Base-by-base conservation (phyloP, 768 basidiomycete genomes). In the Leccinellum albellum region DNA sequence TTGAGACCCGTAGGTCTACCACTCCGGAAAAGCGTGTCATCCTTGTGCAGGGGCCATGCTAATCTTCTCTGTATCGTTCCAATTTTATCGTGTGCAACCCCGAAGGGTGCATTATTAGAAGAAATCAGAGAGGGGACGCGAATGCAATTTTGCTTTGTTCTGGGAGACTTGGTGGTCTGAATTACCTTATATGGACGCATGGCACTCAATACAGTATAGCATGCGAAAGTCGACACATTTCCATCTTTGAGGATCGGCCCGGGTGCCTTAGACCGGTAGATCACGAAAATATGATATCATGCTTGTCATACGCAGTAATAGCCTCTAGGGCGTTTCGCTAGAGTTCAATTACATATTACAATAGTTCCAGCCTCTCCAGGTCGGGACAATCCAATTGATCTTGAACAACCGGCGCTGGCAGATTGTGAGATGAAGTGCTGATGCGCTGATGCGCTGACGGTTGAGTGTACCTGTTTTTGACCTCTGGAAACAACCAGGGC, bases 31-130 rank as follows among this genome's bases (percentile, higher is more conserved):
- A 91, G 89, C 89, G 91, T 95, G 94, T 94, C 94, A 95, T 96
- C 94, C 94, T 96, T 97, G 93, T 96, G 94, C 94, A 96, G 94
- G 94, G 94, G 93, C 94, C 91, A 96, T 96, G 94, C 94, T 95
- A 94, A 96, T 94, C 94, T 95, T 95, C 94, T 96, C 93, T 94
- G 93, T 94, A 95, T 94, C 89, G 91, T 94, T 94, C 90, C 92
- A 93, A 94, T 89, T 91, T 93, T 94, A 89, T 88, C 87, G 85
- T 91, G 88, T 89, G 89, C 86, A 87, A 87, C 89, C 86, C 86
- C 86, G 85, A 88, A 88, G 86, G 86, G 87, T 85, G 86, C 85
- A 83, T 33, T 62, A 42, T 0, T 20, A 13, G 1, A 0, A 20
- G 12, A 42, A 42, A 42, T 42, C 10, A 20, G 17, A 35, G 15